Evolutionary conservation across 208 protist species (phyloP).

Genomic region (Jaenimonas drosophilae): DNA sequence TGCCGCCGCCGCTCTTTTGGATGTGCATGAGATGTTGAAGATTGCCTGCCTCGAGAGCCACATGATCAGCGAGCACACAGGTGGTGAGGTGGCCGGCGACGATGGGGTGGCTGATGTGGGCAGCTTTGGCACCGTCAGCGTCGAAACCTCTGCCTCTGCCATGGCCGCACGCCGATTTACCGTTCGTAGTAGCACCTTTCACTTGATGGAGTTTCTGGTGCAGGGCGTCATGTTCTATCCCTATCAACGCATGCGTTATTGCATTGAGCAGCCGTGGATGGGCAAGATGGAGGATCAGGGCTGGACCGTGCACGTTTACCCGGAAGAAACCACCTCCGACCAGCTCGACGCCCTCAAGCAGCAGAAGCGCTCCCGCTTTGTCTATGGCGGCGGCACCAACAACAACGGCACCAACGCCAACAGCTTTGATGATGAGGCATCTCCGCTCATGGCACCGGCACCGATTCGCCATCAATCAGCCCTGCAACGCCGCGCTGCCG

Average conservation of each 20-base stretch:
- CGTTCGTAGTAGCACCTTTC: constrained; percentile 44
- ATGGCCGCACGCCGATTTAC: constrained; percentile 5
- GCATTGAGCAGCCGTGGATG: constrained; percentile 23
- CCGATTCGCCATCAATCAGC: no score
- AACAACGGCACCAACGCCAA: no score
- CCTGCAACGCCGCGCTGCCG: no score
- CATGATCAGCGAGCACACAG: constrained; percentile 40
- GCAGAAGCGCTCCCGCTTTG: no score
- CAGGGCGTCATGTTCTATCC: constrained; percentile 61
- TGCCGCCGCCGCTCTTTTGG: constrained; percentile 1
- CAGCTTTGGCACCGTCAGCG: no score
- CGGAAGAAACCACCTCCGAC: constrained; percentile 11
- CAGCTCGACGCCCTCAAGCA: no score
- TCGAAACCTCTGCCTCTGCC: neutral
- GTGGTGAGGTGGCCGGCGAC: no score
- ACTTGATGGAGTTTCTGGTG: constrained; percentile 63
- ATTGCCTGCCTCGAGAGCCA: constrained; percentile 30
- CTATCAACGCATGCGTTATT: constrained; percentile 14
- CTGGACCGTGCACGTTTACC: constrained; percentile 38
- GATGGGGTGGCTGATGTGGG: no score
- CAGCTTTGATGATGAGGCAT: no score
- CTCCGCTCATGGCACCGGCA: no score
- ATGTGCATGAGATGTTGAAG: constrained; percentile 25
- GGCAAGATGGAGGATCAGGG: constrained; percentile 48
- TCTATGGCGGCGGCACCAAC: no score